Conservation (phyloP, 495 filamentous ascomycete genomes). For the Aspergillus ellipticus region DNA sequence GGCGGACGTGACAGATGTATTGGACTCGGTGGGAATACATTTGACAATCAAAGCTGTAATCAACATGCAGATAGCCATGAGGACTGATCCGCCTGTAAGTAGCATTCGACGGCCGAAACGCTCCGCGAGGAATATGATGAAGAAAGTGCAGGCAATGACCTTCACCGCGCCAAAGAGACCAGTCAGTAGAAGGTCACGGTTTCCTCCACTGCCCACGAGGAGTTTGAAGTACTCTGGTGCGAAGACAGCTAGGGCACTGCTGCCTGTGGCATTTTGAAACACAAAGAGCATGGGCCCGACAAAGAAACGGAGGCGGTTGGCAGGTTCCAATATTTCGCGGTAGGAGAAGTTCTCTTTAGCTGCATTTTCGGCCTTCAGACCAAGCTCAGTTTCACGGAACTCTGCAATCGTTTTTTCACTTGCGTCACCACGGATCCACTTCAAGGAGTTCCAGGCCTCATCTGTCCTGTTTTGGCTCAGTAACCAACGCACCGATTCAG, state of each 20-base stretch:
- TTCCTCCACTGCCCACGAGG: constrained; percentile 36
- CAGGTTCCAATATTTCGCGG: constrained; percentile 18
- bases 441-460: constrained; percentile 44
- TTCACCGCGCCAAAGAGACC: constrained; percentile 51
- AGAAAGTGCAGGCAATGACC: constrained; percentile 41
- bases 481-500: constrained; percentile 50
- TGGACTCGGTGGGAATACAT: constrained; percentile 29
- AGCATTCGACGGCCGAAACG: constrained; percentile 52
- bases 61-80: constrained; percentile 44
- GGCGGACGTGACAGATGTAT: constrained; percentile 30
- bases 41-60: constrained; percentile 46
- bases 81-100: constrained; percentile 48
- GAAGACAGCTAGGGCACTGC: constrained; percentile 4
- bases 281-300: constrained; percentile 19
- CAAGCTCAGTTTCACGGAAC: not conserved
- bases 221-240: constrained; percentile 49
- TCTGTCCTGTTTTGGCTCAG: constrained; percentile 47
- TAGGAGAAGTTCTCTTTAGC: constrained; percentile 14
- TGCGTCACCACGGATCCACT: constrained; percentile 43
- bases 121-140: constrained; percentile 51
- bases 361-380: constrained; percentile 38
- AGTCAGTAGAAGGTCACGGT: constrained; percentile 40
- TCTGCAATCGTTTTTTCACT: constrained; percentile 27
- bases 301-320: constrained; percentile 19
- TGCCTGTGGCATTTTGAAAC: constrained; percentile 20